Base-by-base conservation (phyloP, 257 asterid genomes). In the Solanum lignicaule region DNA sequence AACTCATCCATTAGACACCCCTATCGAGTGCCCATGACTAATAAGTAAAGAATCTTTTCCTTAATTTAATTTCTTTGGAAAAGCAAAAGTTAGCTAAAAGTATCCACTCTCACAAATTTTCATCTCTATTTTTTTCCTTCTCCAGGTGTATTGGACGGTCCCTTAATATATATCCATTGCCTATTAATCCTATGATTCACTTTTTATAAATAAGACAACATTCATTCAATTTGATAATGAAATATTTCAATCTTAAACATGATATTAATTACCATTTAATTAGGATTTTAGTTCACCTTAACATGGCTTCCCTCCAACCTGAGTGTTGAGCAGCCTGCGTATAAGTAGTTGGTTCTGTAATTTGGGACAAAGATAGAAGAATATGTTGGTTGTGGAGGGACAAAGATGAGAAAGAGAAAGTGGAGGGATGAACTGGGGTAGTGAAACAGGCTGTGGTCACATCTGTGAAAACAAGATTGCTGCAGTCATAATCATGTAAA, bases 121-220 rank as follows among this genome's bases (percentile, higher is more conserved):
- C 84, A 43, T 79, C n/a, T 74, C 52, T 43, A 79, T 41, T 43
- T 43, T 14, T 79, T 7, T 41, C 39, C 55, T 38, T 65, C 82
- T 88, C 91, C 84, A 87, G 89, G 69, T 87, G 76, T 83, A 75
- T 84, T 88, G 88, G 87, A 79, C 35, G 90, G 90, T 86, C 88
- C 88, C 88, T 79, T 2, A 8, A 48, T 58, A 18, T 55, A 55
- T 43, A 41, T 73, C 83, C 39, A 60, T 52, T 83, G 87, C 87
- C 68, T 87, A 74, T 78, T 83, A 89, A 82, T 87, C 89, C 89
- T 89, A 87, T 87, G 91, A 83, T 87, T 83, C 68, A 65, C 86
- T 87, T 83, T 68, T 87, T 83, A 32, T 87, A 83, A n/a, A 62
- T 72, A 75, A 72, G 86, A 71, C 78, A 23, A 82, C 29, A 76